These are phyloP conservation scores for Rhizophagus prolifer DNA, from an alignment of 192 early-diverging fungal species.

Conservation along the genomic window DNA sequence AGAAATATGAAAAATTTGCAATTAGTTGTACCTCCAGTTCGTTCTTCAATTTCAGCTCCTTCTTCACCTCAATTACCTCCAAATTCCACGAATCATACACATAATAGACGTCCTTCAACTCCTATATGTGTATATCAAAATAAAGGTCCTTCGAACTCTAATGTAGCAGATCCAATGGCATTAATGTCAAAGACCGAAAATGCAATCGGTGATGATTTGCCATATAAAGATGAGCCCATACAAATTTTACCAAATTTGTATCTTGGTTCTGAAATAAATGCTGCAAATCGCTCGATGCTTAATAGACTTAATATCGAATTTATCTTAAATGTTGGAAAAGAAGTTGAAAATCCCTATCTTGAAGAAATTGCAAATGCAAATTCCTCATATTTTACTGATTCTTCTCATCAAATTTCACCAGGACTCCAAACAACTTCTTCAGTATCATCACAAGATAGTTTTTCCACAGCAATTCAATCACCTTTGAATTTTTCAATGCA, in stretches of 20 bases:
- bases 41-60: constrained; percentile 26
- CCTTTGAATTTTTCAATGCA: not conserved
- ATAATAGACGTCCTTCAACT: constrained; percentile 29
- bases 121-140: constrained; percentile 24
- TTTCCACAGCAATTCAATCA: not conserved
- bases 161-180: constrained; percentile 17
- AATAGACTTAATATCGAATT: constrained; percentile 50
- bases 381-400: constrained; percentile 28
- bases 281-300: constrained; percentile 50
- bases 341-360: constrained; percentile 59
- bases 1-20: constrained; percentile 27
- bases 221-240: constrained; percentile 59
- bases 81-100: not conserved
- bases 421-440: not conserved
- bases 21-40: constrained; percentile 26
- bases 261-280: constrained; percentile 66
- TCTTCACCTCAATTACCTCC: constrained; percentile 21
- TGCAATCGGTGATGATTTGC: constrained; percentile 37
- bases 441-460: constrained; percentile 17
- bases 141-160: not conserved
- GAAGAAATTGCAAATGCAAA: constrained; percentile 3
- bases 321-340: constrained; percentile 79
- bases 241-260: constrained; percentile 65
- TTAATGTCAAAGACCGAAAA: constrained; percentile 28
- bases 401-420: constrained; percentile 21